phyloP scores from a whole-genome alignment of 164 flowering plant genomes.

The Chimonanthus salicifolius region DNA sequence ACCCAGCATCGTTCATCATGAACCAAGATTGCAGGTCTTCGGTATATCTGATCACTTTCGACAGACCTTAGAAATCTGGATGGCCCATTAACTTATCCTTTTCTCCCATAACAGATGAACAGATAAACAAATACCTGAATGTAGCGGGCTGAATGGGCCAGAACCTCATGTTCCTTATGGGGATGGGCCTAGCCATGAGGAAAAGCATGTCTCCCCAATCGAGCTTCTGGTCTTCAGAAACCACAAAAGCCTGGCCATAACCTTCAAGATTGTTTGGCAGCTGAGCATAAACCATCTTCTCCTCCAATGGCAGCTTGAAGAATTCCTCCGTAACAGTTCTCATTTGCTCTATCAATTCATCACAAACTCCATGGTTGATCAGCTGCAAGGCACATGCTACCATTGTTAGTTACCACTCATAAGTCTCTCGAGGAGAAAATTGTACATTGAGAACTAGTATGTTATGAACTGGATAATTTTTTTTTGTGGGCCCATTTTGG shows the following conservation, averaged over 20 bases:
- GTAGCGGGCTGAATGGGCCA: slow-evolving; percentile 36
- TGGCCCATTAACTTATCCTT: not conserved
- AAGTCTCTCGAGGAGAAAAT: not conserved
- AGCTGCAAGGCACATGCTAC: slow-evolving; percentile 5
- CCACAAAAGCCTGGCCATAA: slow-evolving; percentile 49
- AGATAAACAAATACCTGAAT: slow-evolving; percentile 25
- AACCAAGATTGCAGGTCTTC: too few species aligned
- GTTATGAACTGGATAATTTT: too few species aligned
- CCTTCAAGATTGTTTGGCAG: slow-evolving; percentile 37
- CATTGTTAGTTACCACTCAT: too few species aligned
- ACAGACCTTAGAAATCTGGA: too few species aligned
- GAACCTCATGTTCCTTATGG: slow-evolving; percentile 20
- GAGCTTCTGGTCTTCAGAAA: slow-evolving; percentile 45
- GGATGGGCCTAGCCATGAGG: slow-evolving; percentile 21
- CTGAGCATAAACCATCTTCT: slow-evolving; percentile 37
- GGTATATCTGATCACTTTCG: too few species aligned
- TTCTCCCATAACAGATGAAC: not conserved
- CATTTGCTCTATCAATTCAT: slow-evolving; percentile 33
- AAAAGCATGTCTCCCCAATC: slow-evolving; percentile 51
- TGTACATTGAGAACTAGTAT: not conserved
- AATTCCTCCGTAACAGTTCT: slow-evolving; percentile 31
- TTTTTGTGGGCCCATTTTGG: too few species aligned
- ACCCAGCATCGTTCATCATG: too few species aligned
- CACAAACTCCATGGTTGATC: slow-evolving; percentile 39
- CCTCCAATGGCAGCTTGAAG: slow-evolving; percentile 43